Base-by-base conservation (phyloP, 768 basidiomycete species). In the Podaxis sp. region DNA sequence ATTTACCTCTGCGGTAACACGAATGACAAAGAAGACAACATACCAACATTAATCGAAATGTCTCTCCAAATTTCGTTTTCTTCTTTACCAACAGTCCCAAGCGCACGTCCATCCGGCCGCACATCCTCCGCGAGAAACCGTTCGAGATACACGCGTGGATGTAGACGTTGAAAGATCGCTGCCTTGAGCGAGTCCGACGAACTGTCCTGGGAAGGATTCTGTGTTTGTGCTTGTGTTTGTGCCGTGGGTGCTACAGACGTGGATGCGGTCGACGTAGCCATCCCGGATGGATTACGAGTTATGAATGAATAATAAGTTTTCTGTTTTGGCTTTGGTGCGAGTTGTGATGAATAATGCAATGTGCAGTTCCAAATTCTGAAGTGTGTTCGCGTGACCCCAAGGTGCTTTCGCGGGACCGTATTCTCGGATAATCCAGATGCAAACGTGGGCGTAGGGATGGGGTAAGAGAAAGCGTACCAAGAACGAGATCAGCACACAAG, bases 121-220 rank as follows among this genome's bases (percentile, higher is more conserved):
- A 90, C 80, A 7, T 85, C 79, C 70, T 96, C 88, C 1, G 83
- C 78, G 17, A 98, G 76, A 69, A 97, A 99, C 6, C 90, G 84
- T 67, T 93, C 88, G 52, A 99, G 86, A 72, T 98, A 99, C 4
- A 87, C 83, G 36, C 84, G 84, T 1, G 97, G 96, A 69, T 98
- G 95, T 0, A 99, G 82, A 13, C 94, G 88, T 68, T 94, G 91
- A 76, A 96, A 96, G 36, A 89, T 86, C 3, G 80, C 73, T 0
- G 82, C 82, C 68, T 82, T 82, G 19, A 82, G 74, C 9, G 76
- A 69, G 54, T 79, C 77, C 52, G 71, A 68, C 49, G 76, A 33
- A 76, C 26, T 73, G 70, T 57, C 69, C 63, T 1, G 74, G 67
- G 2, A 33, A 33, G n/a, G 42, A 44, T 44, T 19, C 4, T 44